Base-by-base conservation (phyloP, 805 yeast species). In the Yamadazyma ubonensis region DNA sequence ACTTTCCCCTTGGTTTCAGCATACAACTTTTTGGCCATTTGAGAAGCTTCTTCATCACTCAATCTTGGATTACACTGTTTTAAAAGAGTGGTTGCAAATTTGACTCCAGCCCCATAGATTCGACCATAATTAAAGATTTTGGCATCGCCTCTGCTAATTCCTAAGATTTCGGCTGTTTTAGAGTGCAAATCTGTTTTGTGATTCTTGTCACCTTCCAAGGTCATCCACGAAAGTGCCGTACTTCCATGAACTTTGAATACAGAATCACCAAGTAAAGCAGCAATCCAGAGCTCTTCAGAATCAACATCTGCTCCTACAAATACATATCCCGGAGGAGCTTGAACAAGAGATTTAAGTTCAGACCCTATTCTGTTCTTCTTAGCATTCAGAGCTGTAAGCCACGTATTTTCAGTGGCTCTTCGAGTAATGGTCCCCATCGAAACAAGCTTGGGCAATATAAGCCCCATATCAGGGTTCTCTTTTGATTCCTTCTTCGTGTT, bases 241-340 rank as follows among this genome's bases (percentile, higher is more conserved):
- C 95, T 95, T 5, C 99, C 99, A 59, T 93, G 99, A 17, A 86
- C 67, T 23, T 83, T 78, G 61, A 91, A 87, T 38, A 83, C 78
- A 0, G 98, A 82, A 58, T 93, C 99, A 3, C 99, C 97, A 22
- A 91, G 81, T 17, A 95, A 65, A 14, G 96, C 85, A 0, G 99
- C 99, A 50, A 93, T 93, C 99, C 99, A 93, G 30, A 93, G 70
- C 57, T 93, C 99, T 57, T 93, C 99, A 27, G 96, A 87, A 61
- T 93, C 99, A 6, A 93, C 99, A 68, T 93, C 99, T 0, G 99
- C 99, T 7, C 99, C 99, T 6, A 93, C 96, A 65, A 93, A 86
- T 26, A 78, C 76, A 57, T 90, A 93, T 0, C 97, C 97, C 2
- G 73, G 63, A 0, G 99, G 99, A 0, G 97, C 96, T 42, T 73